These are phyloP conservation scores for Nannochloropsis oceanica DNA, from an alignment of 108 stramenopile genomes.

Conservation along the genomic window DNA sequence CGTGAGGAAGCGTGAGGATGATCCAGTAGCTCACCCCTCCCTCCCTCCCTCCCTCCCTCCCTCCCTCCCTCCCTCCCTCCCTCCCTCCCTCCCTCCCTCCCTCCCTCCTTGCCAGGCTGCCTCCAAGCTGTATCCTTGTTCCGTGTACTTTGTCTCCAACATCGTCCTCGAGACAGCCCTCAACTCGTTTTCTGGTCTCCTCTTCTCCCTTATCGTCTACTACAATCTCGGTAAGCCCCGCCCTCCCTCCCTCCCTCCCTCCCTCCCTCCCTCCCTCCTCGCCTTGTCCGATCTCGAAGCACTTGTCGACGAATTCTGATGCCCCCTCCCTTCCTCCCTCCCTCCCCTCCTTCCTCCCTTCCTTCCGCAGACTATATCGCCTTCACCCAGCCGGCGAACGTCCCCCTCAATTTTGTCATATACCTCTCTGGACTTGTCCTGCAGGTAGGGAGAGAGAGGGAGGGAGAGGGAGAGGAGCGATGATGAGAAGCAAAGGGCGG, in stretches of 20 bases:
- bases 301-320: neutral
- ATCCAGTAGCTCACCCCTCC: neutral
- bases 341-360: neutral
- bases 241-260: neutral
- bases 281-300: neutral
- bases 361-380: neutral
- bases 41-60: neutral
- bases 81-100: neutral
- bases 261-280: neutral
- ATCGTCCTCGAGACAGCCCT: neutral
- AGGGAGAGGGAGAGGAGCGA: neutral
- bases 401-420: neutral
- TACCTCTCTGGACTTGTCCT: neutral
- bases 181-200: neutral
- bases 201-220: neutral
- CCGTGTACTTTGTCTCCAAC: neutral
- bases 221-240: neutral
- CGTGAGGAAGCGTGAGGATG: neutral
- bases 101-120: neutral
- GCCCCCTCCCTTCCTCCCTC: neutral
- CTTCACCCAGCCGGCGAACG: neutral
- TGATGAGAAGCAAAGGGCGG: neutral
- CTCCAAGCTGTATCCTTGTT: neutral
- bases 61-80: neutral
- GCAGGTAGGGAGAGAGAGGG: neutral